A percentile compares a stretch with the other conserved stretches of the same genome.
phyloP scores from a whole-genome alignment of 75 land plant species.

The Isoetes taiwanensis region DNA sequence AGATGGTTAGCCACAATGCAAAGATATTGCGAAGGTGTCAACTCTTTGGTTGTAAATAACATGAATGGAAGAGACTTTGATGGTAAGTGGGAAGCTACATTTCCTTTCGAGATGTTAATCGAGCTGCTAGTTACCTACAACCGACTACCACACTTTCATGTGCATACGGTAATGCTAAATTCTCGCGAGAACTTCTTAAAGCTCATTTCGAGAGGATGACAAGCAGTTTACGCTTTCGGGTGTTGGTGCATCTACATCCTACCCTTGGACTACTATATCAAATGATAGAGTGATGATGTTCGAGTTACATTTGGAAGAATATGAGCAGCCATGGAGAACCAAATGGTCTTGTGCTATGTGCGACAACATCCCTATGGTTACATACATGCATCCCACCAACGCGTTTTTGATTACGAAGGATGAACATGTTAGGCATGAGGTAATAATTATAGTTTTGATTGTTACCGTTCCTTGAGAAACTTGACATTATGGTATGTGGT shows the following conservation, averaged over 20 bases:
- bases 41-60: not conserved
- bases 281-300: slow-evolving; percentile 12
- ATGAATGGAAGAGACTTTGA: slow-evolving; percentile 1
- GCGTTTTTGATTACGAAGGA: slow-evolving; percentile 12
- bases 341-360: slow-evolving; percentile 18
- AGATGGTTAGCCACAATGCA: slow-evolving; percentile 22
- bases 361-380: slow-evolving; percentile 25
- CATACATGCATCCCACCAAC: slow-evolving; percentile 13
- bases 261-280: slow-evolving; percentile 19
- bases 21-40: slow-evolving; percentile 23
- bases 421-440: not conserved
- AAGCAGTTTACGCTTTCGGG: slow-evolving; percentile 10
- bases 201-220: slow-evolving; percentile 26
- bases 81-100: too few species aligned
- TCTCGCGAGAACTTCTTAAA: slow-evolving; percentile 14
- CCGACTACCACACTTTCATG: too few species aligned
- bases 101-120: too few species aligned
- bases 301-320: slow-evolving; percentile 20
- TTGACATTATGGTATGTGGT: too few species aligned
- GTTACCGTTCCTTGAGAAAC: too few species aligned
- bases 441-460: too few species aligned
- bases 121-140: too few species aligned
- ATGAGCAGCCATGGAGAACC: slow-evolving; percentile 4
- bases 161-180: too few species aligned
- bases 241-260: slow-evolving; percentile 10